These are phyloP conservation scores for Prunus davidiana DNA, from an alignment of 306 rosid species.

Conservation along the genomic window DNA sequence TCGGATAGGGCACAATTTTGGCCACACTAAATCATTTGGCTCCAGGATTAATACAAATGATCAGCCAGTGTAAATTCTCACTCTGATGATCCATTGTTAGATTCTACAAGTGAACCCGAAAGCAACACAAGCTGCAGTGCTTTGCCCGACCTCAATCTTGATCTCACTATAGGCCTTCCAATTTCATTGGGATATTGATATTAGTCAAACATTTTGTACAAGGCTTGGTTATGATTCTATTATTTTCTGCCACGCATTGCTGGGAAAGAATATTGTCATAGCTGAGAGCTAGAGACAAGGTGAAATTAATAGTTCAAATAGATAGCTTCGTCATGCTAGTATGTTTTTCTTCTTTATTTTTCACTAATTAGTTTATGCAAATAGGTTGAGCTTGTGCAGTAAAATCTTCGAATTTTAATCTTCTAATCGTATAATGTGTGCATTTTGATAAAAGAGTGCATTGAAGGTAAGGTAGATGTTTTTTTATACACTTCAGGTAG, in stretches of 20 bases:
- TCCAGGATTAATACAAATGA: not conserved
- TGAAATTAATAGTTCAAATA: not conserved
- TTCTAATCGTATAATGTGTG: no score
- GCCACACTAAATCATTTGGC: not conserved
- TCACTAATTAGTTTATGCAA: no score
- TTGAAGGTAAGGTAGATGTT: not conserved
- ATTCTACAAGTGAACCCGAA: conserved; percentile 3
- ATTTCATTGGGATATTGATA: not conserved
- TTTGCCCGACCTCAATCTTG: conserved; percentile 48
- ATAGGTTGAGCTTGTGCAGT: no score
- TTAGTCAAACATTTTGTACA: not conserved
- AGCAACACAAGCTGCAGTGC: conserved; percentile 12
- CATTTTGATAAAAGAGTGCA: no score
- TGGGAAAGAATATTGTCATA: not conserved
- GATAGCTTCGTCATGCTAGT: not conserved
- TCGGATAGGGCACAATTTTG: conserved; percentile 40
- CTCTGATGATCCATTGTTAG: conserved; percentile 26
- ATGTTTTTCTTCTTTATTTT: no score
- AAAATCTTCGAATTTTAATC: no score
- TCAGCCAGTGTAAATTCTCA: not conserved
- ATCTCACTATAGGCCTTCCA: conserved; percentile 59
- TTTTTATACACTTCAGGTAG: not conserved
- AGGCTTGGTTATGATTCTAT: not conserved
- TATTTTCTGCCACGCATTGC: no score
- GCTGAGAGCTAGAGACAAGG: not conserved